Evolutionary conservation across 441 rosid genomes (phyloP).

Genomic region (Pelargonium australe): DNA sequence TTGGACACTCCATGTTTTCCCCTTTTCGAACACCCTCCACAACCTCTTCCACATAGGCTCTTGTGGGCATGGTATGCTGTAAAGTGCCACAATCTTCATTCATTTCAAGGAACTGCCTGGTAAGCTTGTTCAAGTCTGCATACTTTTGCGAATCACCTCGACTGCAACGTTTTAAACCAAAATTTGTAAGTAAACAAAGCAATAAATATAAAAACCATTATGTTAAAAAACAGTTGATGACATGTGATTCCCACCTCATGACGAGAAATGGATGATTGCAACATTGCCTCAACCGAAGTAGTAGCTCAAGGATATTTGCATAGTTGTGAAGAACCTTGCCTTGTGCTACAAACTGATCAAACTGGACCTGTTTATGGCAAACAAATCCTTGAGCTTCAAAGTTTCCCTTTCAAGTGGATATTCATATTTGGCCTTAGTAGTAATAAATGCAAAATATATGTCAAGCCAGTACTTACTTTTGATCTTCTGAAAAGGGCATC

Average conservation of each 20-base stretch:
- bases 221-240: too few species aligned
- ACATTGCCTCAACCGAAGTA: conserved; percentile 65
- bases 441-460: background rate
- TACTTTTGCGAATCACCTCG: conserved; percentile 47
- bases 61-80: conserved; percentile 31
- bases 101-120: conserved; percentile 49
- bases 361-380: conserved; percentile 43
- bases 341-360: conserved; percentile 66
- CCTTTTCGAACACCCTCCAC: conserved; percentile 47
- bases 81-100: conserved; percentile 27
- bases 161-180: conserved; percentile 20
- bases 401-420: background rate
- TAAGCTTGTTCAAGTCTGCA: conserved; percentile 49
- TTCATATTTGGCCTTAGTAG: background rate
- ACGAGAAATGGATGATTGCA: conserved; percentile 76
- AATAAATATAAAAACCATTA: background rate
- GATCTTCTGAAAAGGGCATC: conserved; percentile 62
- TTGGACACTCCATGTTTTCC: conserved; percentile 54
- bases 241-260: conserved; percentile 38
- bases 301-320: conserved; percentile 59
- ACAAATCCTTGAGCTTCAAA: conserved; percentile 5
- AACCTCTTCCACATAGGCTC: conserved; percentile 49
- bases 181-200: background rate
- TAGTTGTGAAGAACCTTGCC: conserved; percentile 70
- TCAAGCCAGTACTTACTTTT: conserved; percentile 30